Conservation (phyloP, 352 stramenopile genomes). For the Phytophthora agathidicida region DNA sequence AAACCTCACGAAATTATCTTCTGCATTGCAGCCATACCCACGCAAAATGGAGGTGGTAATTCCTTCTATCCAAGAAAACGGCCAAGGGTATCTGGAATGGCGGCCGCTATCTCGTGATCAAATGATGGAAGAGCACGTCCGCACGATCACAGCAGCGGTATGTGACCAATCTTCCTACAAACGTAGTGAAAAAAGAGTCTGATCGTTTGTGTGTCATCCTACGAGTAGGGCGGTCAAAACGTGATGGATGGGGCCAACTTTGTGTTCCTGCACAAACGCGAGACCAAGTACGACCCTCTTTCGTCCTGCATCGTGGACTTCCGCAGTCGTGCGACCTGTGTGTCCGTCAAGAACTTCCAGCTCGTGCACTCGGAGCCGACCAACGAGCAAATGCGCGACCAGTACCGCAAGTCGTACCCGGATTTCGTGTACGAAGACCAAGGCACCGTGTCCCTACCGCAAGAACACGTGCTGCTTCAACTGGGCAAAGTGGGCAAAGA, state of each 20-base stretch:
- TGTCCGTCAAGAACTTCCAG: constrained; percentile 94
- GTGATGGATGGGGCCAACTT: constrained; percentile 81
- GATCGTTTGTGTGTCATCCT: background rate
- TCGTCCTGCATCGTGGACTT: constrained; percentile 94
- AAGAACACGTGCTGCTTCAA: constrained; percentile 85
- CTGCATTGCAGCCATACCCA: constrained; percentile 49
- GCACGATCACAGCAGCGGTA: constrained; percentile 65
- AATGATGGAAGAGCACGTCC: constrained; percentile 81
- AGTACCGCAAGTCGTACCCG: constrained; percentile 72
- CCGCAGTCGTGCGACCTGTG: constrained; percentile 88
- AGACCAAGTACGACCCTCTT: constrained; percentile 91
- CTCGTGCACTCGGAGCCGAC: constrained; percentile 85
- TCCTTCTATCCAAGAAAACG: constrained; percentile 69
- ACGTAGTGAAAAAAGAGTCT: too few relatives aligned
- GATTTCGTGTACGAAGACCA: constrained; percentile 86
- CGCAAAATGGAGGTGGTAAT: constrained; percentile 89
- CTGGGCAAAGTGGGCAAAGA: constrained; percentile 91
- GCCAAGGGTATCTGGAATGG: constrained; percentile 69
- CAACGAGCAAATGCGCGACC: constrained; percentile 70
- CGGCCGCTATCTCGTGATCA: constrained; percentile 73
- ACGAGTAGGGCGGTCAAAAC: constrained; percentile 80
- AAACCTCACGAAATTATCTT: background rate
- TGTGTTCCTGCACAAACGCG: constrained; percentile 84
- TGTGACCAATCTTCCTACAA: constrained; percentile 4
- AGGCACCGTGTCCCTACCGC: constrained; percentile 81